Evolutionary conservation across 805 yeast species (phyloP).

Genomic region (Spathaspora girioi): DNA sequence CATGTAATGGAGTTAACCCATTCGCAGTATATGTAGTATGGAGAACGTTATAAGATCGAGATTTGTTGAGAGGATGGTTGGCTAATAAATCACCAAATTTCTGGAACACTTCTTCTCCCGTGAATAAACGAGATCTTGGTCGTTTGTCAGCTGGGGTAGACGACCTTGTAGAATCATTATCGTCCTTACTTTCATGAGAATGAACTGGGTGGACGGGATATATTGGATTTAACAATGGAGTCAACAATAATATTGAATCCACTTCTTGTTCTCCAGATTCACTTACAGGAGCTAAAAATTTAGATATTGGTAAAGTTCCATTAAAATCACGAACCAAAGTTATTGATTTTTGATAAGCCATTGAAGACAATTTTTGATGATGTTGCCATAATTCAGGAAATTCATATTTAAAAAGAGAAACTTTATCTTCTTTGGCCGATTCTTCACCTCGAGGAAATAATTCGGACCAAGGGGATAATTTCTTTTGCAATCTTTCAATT

Average conservation of each 20-base stretch:
- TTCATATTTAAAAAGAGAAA: slow-evolving; percentile 21
- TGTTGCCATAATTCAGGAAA: slow-evolving; percentile 32
- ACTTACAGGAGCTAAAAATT: slow-evolving; percentile 29
- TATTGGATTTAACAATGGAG: slow-evolving; percentile 37
- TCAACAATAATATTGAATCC: slow-evolving; percentile 29
- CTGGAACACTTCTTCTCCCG: slow-evolving; percentile 51
- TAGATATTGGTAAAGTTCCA: slow-evolving; percentile 45
- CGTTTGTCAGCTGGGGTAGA: not conserved
- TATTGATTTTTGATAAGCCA: slow-evolving; percentile 49
- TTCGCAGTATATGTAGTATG: slow-evolving; percentile 60
- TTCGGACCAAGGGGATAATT: slow-evolving; percentile 43
- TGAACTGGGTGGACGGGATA: slow-evolving; percentile 14
- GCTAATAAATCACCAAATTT: slow-evolving; percentile 48
- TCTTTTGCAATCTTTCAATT: slow-evolving; percentile 40
- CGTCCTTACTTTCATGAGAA: slow-evolving; percentile 1
- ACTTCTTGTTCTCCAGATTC: slow-evolving; percentile 21
- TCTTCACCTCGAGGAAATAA: slow-evolving; percentile 35
- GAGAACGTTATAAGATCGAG: slow-evolving; percentile 41
- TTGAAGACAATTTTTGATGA: slow-evolving; percentile 41
- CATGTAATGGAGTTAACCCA: slow-evolving; percentile 54
- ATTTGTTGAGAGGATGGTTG: slow-evolving; percentile 23
- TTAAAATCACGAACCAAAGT: slow-evolving; percentile 54
- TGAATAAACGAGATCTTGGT: slow-evolving; percentile 19
- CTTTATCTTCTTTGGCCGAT: slow-evolving; percentile 17
- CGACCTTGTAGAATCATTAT: slow-evolving; percentile 1